phyloP scores from a whole-genome alignment of 2,329 filamentous ascomycete species.

The Pseudogymnoascus sp. region DNA sequence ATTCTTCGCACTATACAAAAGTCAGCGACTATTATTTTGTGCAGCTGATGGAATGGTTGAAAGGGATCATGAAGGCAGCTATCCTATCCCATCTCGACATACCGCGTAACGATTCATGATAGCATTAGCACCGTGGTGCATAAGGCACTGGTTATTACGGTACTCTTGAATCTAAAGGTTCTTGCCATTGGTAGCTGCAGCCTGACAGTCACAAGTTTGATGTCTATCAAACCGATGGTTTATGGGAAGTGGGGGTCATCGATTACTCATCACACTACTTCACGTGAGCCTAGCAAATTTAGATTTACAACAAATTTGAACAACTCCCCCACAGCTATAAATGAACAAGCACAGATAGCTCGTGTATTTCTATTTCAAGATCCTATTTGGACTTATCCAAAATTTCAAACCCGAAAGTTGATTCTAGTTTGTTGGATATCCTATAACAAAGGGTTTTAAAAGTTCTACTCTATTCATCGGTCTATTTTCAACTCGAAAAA shows the following conservation, averaged over 20 bases:
- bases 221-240: constrained; percentile 5
- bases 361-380: background rate
- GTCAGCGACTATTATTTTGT: background rate
- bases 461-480: background rate
- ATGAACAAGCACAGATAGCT: background rate
- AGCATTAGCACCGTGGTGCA: constrained; percentile 3
- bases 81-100: background rate
- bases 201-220: background rate
- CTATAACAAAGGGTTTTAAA: background rate
- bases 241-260: background rate
- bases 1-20: constrained; percentile 6
- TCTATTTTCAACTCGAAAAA: background rate
- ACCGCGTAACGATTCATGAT: constrained; percentile 6
- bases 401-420: background rate
- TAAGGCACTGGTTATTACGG: background rate
- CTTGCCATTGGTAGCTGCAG: background rate
- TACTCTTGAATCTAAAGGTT: constrained; percentile 1
- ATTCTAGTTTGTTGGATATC: background rate
- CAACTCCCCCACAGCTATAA: background rate
- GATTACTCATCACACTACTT: constrained; percentile 6
- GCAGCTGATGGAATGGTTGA: background rate
- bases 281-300: background rate
- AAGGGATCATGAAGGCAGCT: background rate
- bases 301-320: background rate
- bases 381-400: background rate